Conservation (phyloP, 2,329 filamentous ascomycete species). For the Helicocarpus griseus region DNA sequence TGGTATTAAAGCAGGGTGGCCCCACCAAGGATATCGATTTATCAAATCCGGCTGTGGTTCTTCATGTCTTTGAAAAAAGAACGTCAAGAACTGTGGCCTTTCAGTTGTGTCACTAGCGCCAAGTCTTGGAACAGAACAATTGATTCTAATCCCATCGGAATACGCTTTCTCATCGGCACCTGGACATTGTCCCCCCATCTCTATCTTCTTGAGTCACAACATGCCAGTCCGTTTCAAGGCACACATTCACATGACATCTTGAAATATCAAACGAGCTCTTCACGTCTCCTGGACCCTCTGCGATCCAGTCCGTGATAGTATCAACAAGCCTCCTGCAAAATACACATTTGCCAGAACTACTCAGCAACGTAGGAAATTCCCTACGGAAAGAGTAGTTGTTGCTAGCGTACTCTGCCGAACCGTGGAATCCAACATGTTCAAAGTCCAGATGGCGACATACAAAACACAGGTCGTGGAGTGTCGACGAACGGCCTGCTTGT, state of each 20-base stretch:
- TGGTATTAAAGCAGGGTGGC: background rate
- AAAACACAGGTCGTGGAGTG: background rate
- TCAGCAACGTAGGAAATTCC: background rate
- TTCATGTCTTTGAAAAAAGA: background rate
- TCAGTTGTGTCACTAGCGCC: background rate
- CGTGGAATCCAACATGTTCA: background rate
- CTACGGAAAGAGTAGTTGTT: background rate
- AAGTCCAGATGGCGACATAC: background rate
- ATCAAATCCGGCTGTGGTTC: background rate
- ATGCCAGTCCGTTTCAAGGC: background rate
- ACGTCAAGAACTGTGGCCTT: background rate
- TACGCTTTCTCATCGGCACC: conserved; percentile 3
- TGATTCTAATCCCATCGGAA: conserved; percentile 6
- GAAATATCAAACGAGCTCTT: background rate
- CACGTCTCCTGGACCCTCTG: background rate
- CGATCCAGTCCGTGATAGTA: background rate
- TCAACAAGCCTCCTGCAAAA: background rate
- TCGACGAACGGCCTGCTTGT: background rate
- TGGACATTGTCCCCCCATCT: background rate
- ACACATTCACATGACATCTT: background rate
- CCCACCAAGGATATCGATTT: background rate
- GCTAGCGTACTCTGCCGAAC: background rate
- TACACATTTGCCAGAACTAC: background rate
- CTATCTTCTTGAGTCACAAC: background rate
- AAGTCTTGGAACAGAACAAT: background rate